Conservation (phyloP, 2,329 filamentous ascomycete species). For the Nemania sp. region DNA sequence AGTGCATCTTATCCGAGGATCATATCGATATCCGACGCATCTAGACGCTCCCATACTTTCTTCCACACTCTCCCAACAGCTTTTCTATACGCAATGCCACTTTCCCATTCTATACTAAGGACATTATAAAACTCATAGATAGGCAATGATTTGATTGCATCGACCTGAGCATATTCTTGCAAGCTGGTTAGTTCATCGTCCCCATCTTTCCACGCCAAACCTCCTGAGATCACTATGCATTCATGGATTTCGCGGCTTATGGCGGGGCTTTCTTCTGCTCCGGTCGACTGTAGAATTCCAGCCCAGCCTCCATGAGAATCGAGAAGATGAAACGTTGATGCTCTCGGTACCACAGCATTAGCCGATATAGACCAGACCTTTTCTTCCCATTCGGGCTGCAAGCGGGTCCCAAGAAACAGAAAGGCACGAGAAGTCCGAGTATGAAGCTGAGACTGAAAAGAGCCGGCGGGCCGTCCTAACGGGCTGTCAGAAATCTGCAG, state of each 20-base stretch:
- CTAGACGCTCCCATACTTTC: conserved; percentile 1
- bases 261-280: background rate
- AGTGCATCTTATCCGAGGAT: background rate
- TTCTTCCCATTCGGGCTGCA: background rate
- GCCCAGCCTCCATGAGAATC: background rate
- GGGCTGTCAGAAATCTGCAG: background rate
- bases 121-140: conserved; percentile 10
- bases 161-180: background rate
- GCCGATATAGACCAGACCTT: background rate
- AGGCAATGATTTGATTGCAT: background rate
- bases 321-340: background rate
- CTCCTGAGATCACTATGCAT: background rate
- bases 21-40: background rate
- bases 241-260: background rate
- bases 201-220: background rate
- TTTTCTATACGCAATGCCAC: conserved; percentile 11
- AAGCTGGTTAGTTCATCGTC: background rate
- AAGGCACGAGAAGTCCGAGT: conserved; percentile 7
- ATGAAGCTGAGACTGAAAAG: background rate
- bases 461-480: background rate
- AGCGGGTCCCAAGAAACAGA: background rate
- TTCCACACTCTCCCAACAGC: conserved; percentile 9
- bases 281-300: background rate
- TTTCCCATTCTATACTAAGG: conserved; percentile 4
- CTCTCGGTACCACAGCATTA: background rate